Evolutionary conservation across 2,329 filamentous ascomycete genomes (phyloP).

Genomic region (Pseudopyricularia javanii): DNA sequence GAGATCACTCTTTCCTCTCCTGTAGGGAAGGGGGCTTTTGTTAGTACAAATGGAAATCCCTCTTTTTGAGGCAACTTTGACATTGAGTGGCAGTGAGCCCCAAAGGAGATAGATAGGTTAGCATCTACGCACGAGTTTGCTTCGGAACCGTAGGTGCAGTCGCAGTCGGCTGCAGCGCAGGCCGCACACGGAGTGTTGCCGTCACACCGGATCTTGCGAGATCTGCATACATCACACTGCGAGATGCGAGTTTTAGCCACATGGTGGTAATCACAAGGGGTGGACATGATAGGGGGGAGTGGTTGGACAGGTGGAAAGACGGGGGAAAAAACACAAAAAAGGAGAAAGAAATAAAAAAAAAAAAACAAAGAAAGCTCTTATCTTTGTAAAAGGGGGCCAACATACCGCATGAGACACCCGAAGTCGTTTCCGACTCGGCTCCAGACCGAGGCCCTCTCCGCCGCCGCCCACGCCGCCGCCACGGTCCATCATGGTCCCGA

Average conservation of each 20-base stretch:
- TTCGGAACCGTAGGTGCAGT: constrained; percentile 4
- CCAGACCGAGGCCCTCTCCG: neutral
- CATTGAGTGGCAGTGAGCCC: neutral
- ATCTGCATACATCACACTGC: constrained; percentile 3
- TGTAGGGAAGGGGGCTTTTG: neutral
- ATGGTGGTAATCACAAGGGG: neutral
- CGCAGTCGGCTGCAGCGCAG: constrained; percentile 2
- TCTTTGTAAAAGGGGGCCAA: neutral
- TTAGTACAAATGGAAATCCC: neutral
- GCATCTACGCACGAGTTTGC: constrained; percentile 1
- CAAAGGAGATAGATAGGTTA: neutral
- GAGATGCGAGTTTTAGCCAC: neutral
- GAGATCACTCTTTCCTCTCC: constrained; percentile 29
- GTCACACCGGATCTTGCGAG: constrained; percentile 3
- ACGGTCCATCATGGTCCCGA: neutral
- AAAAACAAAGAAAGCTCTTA: neutral
- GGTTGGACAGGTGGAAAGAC: neutral
- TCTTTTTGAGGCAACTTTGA: neutral
- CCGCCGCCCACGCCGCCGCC: neutral
- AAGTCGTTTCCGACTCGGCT: constrained; percentile 2
- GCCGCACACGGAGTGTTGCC: constrained; percentile 2
- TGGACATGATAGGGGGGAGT: neutral
- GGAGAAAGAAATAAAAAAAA: neutral
- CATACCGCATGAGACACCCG: constrained; percentile 3
- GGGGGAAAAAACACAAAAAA: neutral